Conservation (phyloP, 345 rosid genomes). For the Acer saccharum region DNA sequence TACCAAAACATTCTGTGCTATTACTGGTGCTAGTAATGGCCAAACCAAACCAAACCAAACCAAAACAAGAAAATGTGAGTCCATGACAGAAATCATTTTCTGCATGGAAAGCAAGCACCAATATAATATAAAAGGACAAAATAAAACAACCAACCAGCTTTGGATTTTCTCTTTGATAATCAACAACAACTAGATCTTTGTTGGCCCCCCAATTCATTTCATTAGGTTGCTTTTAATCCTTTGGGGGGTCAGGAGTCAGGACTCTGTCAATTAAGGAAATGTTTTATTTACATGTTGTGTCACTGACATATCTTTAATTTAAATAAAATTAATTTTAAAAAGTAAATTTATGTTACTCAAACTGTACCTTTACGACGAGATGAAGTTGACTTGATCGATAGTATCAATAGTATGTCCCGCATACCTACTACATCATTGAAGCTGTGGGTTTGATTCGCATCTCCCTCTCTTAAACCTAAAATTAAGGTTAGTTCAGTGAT, state of each 20-base stretch:
- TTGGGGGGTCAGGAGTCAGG: background rate
- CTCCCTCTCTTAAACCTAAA: no score
- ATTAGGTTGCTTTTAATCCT: background rate
- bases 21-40: background rate
- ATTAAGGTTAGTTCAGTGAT: no score
- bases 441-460: no score
- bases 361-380: no score
- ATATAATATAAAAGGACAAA: slow-evolving; percentile 3
- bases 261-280: no score
- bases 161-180: slow-evolving; percentile 10
- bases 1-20: background rate
- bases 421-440: no score
- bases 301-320: background rate
- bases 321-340: no score
- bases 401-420: no score
- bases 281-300: background rate
- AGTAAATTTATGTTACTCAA: no score
- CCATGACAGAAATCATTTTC: background rate
- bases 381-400: no score
- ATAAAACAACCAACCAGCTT: background rate
- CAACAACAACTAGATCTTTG: background rate
- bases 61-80: background rate
- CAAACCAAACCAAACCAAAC: background rate
- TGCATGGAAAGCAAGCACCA: slow-evolving; percentile 7
- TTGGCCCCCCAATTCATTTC: slow-evolving; percentile 1